These are phyloP conservation scores for Clitopilus passeckerianus DNA, from an alignment of 768 basidiomycete species.

Conservation along the genomic window DNA sequence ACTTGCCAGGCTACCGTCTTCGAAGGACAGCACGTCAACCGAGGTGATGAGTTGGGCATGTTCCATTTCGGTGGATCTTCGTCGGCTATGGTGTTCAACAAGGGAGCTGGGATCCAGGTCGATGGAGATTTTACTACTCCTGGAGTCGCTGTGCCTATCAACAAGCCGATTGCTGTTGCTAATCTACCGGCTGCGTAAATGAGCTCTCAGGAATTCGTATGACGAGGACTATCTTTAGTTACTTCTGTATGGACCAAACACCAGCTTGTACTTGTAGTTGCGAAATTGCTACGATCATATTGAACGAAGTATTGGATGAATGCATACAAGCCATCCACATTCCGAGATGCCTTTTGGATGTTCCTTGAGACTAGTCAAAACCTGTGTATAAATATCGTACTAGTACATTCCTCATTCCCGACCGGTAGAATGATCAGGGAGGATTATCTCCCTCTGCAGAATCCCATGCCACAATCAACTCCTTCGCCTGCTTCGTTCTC, in stretches of 20 bases:
- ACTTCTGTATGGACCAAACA: too few species aligned
- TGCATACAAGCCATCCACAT: too few species aligned
- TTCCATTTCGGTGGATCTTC: constrained; percentile 65
- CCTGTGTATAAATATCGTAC: too few species aligned
- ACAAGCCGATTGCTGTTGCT: not conserved
- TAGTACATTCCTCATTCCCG: too few species aligned
- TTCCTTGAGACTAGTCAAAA: too few species aligned
- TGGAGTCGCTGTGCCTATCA: not conserved
- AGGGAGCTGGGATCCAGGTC: not conserved
- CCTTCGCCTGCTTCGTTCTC: not conserved
- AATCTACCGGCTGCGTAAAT: not conserved
- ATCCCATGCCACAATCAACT: not conserved
- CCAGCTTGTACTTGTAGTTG: too few species aligned
- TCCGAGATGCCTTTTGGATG: too few species aligned
- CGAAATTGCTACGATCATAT: too few species aligned
- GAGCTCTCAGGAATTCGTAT: too few species aligned
- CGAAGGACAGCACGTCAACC: constrained; percentile 23
- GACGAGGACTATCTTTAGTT: too few species aligned
- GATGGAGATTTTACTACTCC: not conserved
- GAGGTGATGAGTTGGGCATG: constrained; percentile 55
- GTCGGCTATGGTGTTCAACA: constrained; percentile 37
- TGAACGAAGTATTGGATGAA: too few species aligned
- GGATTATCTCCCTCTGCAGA: not conserved
- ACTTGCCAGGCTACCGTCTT: constrained; percentile 49
- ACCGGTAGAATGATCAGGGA: not conserved